Base-by-base conservation (phyloP, 257 asterid species). In the Capsicum pubescens region DNA sequence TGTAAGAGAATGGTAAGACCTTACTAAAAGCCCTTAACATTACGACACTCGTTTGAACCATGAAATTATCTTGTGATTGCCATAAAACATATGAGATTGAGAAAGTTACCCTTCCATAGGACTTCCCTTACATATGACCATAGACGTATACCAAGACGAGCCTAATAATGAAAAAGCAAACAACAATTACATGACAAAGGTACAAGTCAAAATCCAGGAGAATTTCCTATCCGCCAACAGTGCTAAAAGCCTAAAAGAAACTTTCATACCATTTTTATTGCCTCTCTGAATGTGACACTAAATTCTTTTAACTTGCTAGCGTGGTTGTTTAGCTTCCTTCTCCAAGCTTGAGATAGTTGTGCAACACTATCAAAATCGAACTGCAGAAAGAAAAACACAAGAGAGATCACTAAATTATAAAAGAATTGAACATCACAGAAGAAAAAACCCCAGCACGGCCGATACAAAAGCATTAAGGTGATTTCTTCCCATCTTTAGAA, bases 71-170 rank as follows among this genome's bases (percentile, higher is more conserved):
- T 52, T 2, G 81, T 26, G 60, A 19, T 55, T 2, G 14, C 21
- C 15, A 26, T 36, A 59, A 39, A 57, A 50, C 56, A 54, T 57
- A 85, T 87, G 74, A 70, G 89, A 82, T 46, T 55, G 63, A 79
- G 86, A 59, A 85, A 85, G 32, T 86, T 93, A 97, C 99, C 90
- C 99, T 93, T 91, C 99, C 99, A 78, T 95, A 93, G 60, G 99
- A 93, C 99, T 88, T 97, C 97, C 85, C 98, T 91, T 82, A 97
- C 92, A 50, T 97, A 97, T 84, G 92, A 88, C 98, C 98, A 97
- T 58, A 97, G 90, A 21, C 99, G 97, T 86, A 97, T 83, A 64
- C 99, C 99, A 83, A 97, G 99, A 60, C 97, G 91, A 87, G 94
- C 83, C 99, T 97, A 87, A 15, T 85, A 85, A 46, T 15, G 80